Base-by-base conservation (phyloP, 2,329 filamentous ascomycete species). In the Ilyonectria robusta region DNA sequence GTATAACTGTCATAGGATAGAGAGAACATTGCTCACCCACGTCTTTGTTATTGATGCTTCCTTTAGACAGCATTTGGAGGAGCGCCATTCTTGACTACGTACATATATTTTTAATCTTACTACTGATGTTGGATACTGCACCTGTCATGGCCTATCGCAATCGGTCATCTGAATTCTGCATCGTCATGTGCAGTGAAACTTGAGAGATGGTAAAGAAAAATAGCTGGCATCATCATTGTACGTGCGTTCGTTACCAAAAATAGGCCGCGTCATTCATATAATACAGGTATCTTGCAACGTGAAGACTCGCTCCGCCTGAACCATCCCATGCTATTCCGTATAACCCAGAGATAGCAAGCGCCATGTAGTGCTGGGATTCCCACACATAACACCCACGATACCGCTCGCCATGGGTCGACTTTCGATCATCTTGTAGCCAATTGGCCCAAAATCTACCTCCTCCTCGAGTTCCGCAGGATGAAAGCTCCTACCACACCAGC, bases 401-500 rank as follows among this genome's bases (percentile, higher is more conserved):
- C 35, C 42, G 62, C 59, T 53, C 35, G 23, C 10, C 44, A 46
- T 46, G 53, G 44, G 23, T 42, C 8, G 47, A 23, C 26, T 50
- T 42, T 23, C 37, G 33, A 56, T 47, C 26, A 23, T 19, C 44
- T 23, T 46, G n/a, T 23, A 46, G n/a, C 19, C 19, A 46, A 21
- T 23, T 21, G 44, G 44, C 44, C 42, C 44, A 11, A 21, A 23
- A 23, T 21, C 72, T 77, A 89, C 77, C 86, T 84, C 79, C 83
- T 91, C 82, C 89, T 89, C 71, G 91, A 88, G 69, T 94, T 93
- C 81, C 90, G 92, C 79, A 98, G 88, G 70, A 99, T 80, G 77
- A 98, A 89, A 15, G 94, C 94, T 37, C 95, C 96, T 17, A 98
- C 91, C 17, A 98, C 91, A n/a, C 95, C 96, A 2, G 95, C 96